Percentiles rank a stretch among this genome's conserved stretches.
Evolutionary conservation across 1,284 basidiomycete species (phyloP).

Genomic region (Sphaerobolus stellatus): DNA sequence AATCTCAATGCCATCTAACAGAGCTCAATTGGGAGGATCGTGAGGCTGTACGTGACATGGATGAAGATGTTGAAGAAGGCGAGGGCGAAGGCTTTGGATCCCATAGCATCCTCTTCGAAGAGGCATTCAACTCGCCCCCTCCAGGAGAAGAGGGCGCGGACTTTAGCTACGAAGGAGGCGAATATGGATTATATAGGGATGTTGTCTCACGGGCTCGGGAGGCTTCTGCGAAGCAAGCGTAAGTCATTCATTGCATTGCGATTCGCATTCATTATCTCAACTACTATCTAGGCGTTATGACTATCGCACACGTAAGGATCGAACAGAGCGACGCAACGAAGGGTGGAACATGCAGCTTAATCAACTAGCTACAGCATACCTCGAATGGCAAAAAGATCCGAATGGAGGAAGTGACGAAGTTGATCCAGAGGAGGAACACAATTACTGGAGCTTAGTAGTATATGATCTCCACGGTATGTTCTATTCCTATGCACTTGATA

Average conservation of each 20-base stretch:
- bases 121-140: neutral
- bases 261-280: too few species aligned
- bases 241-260: neutral
- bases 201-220: neutral
- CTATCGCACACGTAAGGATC: neutral
- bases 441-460: neutral
- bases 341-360: neutral
- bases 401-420: too few species aligned
- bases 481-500: neutral
- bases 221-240: neutral
- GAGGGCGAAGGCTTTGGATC: too few species aligned
- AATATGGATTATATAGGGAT: neutral
- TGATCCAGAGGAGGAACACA: too few species aligned
- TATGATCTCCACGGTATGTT: neutral
- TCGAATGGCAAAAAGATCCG: too few species aligned
- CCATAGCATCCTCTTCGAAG: too few species aligned
- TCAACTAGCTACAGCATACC: neutral
- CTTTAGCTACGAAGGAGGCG: slow-evolving; percentile 1
- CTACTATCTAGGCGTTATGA: neutral
- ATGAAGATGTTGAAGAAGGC: too few species aligned
- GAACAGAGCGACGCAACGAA: neutral
- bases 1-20: too few species aligned
- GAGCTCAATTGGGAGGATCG: too few species aligned
- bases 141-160: slow-evolving; percentile 1
- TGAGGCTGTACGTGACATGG: too few species aligned